Percentiles rank a stretch among this genome's conserved stretches.
These are phyloP conservation scores for Leccinum truebloodii DNA, from an alignment of 768 basidiomycete species.

Conservation along the genomic window DNA sequence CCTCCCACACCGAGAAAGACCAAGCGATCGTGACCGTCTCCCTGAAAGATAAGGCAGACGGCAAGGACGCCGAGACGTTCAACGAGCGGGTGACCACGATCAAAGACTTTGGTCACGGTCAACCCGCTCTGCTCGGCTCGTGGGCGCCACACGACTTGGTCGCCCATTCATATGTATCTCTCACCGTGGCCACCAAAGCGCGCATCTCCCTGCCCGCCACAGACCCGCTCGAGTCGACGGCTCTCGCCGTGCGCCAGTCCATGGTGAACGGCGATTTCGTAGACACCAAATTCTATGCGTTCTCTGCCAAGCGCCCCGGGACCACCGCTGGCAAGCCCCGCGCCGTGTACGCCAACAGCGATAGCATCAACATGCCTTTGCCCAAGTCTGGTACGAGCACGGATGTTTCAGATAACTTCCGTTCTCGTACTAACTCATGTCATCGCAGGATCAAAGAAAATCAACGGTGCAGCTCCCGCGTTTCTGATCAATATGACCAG, in stretches of 20 bases:
- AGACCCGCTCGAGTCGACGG: slow-evolving; percentile 18
- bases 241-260: slow-evolving; percentile 24
- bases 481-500: slow-evolving; percentile 27
- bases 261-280: slow-evolving; percentile 29
- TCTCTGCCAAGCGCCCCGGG: slow-evolving; percentile 19
- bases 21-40: slow-evolving; percentile 16
- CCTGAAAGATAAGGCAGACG: slow-evolving; percentile 4
- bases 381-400: slow-evolving; percentile 21
- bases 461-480: slow-evolving; percentile 3
- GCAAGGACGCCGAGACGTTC: slow-evolving; percentile 5
- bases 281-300: slow-evolving; percentile 32
- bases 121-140: slow-evolving; percentile 26
- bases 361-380: slow-evolving; percentile 17
- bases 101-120: slow-evolving; percentile 28
- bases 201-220: slow-evolving; percentile 7
- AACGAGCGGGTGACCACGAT: slow-evolving; percentile 20
- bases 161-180: slow-evolving; percentile 21
- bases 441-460: slow-evolving; percentile 9
- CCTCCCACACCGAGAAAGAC: slow-evolving; percentile 22
- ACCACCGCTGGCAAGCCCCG: slow-evolving; percentile 23
- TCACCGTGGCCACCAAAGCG: slow-evolving; percentile 24
- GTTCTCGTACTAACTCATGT: background rate
- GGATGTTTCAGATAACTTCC: background rate
- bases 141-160: slow-evolving; percentile 17
- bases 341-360: slow-evolving; percentile 25